Base-by-base conservation (phyloP, 495 filamentous ascomycete genomes). In the Lasiosphaeriaceae sp. region DNA sequence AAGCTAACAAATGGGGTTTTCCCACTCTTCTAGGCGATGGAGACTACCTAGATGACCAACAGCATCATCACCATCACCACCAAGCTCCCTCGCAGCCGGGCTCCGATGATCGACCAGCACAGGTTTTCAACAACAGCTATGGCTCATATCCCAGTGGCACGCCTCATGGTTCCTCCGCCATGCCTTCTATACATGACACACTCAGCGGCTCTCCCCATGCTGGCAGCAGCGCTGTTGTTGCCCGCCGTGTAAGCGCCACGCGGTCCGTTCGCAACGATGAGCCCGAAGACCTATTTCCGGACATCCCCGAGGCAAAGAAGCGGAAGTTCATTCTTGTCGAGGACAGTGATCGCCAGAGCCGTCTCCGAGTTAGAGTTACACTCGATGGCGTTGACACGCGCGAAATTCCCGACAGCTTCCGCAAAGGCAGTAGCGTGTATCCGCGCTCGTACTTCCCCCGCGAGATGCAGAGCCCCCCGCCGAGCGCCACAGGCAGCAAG, bases 271-370 rank as follows among this genome's bases (percentile, higher is more conserved):
- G 73, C 17, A 70, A 76, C 5, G 77, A 77, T 29, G 69, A 74
- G 45, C 84, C 83, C 19, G 79, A 80, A 6, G 83, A 85, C 11
- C 80, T 98, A 16, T 97, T 96, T 69, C 87, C 90, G 49, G 85
- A 90, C 50, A 79, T 96, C 22, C 93, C 93, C 1, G 89, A 90
- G 52, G 84, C 85, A 51, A 96, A 95, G 72, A 89, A 87, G 52
- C 87, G 92, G 61, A 98, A 96, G 69, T 97, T 97, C 69, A 96
- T 98, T 62, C 83, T 96, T 3, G 91, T 98, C 21, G 90, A 96
- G 57, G 94, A 97, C 69, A 81, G 80, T 16, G 87, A 89, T 50
- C 86, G 90, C 47, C 83, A 85, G 41, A 80, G 80, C 29, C 86
- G 92, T 47, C 83, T 96, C 9, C 84, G 94, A 6, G 92, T 97